Conservation (phyloP, 768 basidiomycete species). For the Hygrocybe punicea region DNA sequence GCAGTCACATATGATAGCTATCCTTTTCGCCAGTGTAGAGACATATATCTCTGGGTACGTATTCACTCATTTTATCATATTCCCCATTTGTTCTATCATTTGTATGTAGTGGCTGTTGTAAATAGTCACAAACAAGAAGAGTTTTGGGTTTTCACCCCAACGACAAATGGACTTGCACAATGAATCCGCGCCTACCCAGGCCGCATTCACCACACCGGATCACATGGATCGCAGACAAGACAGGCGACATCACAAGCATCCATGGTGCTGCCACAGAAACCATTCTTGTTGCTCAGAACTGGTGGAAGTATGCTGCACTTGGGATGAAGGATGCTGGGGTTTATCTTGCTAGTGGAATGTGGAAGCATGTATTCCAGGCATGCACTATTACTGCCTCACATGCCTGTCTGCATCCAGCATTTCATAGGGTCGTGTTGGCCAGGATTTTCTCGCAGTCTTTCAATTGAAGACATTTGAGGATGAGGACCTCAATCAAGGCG, state of each 20-base stretch:
- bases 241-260: background rate
- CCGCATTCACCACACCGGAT: no score
- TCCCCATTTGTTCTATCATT: no score
- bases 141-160: no score
- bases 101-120: no score
- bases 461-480: background rate
- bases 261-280: background rate
- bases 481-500: background rate
- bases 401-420: slow-evolving; percentile 4
- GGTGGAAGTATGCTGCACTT: slow-evolving; percentile 2
- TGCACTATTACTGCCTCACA: background rate
- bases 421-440: background rate
- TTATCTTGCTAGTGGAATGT: slow-evolving; percentile 12
- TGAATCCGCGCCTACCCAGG: no score
- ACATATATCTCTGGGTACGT: no score
- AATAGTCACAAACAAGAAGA: no score
- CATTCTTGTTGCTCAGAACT: slow-evolving; percentile 11
- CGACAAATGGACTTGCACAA: no score
- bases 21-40: background rate
- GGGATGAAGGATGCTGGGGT: slow-evolving; percentile 4
- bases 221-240: background rate
- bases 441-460: background rate
- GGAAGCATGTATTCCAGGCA: slow-evolving; percentile 9
- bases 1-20: slow-evolving; percentile 2
- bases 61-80: no score